These are phyloP conservation scores for Diaporthe citrichinensis DNA, from an alignment of 2,329 filamentous ascomycete species.

Conservation along the genomic window DNA sequence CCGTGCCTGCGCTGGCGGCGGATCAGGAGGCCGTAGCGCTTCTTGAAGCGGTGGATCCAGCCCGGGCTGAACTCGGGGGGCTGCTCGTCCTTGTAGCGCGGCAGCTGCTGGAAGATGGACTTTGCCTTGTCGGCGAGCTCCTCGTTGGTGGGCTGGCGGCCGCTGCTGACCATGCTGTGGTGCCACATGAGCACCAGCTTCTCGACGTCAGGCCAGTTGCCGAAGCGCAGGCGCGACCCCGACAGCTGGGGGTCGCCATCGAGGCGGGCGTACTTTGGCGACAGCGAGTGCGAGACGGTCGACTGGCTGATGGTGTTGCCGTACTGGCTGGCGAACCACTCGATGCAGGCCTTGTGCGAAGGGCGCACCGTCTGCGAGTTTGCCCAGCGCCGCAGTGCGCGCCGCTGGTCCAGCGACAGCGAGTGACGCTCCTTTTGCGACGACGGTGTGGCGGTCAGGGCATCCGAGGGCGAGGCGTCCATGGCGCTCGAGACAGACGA, in stretches of 20 bases:
- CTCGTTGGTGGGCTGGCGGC: conserved; percentile 73
- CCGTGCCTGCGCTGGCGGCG: conserved; percentile 68
- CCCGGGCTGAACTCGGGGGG: conserved; percentile 74
- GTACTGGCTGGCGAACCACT: conserved; percentile 73
- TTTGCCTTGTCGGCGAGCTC: conserved; percentile 75
- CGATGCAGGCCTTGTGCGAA: conserved; percentile 73
- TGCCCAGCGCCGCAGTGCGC: conserved; percentile 72
- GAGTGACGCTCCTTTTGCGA: conserved; percentile 67
- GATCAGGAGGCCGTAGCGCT: conserved; percentile 71
- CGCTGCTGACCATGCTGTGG: conserved; percentile 64
- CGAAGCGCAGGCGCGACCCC: conserved; percentile 73
- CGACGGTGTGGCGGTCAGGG: conserved; percentile 17
- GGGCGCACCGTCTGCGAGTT: conserved; percentile 69
- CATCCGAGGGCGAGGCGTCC: conserved; percentile 32
- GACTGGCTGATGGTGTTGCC: conserved; percentile 74
- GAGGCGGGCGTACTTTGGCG: conserved; percentile 73
- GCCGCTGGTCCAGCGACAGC: conserved; percentile 73
- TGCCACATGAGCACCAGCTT: conserved; percentile 71
- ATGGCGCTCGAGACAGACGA: conserved; percentile 36
- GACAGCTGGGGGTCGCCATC: conserved; percentile 73
- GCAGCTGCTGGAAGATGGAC: conserved; percentile 69
- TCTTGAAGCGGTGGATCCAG: conserved; percentile 77
- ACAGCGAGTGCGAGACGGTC: conserved; percentile 74
- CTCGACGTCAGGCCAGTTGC: conserved; percentile 75
- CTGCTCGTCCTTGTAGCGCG: conserved; percentile 72